Evolutionary conservation across 306 rosid species (phyloP).

Genomic region (Mucuna pruriens): DNA sequence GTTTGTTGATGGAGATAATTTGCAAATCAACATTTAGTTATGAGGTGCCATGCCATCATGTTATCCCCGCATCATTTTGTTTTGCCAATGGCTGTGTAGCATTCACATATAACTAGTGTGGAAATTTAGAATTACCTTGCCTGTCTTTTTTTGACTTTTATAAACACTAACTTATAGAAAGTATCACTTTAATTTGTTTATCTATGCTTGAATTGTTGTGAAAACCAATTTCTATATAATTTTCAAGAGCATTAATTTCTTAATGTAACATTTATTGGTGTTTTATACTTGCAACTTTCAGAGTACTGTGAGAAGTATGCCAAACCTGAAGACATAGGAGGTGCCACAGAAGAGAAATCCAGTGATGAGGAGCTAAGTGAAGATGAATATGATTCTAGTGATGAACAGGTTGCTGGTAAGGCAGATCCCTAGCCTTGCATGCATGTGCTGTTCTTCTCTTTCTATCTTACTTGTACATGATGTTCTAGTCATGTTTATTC

Average conservation of each 20-base stretch:
- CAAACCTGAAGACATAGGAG: slow-evolving; percentile 59
- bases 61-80: background rate
- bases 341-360: slow-evolving; percentile 53
- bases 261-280: background rate
- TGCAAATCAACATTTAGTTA: background rate
- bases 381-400: slow-evolving; percentile 60
- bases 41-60: background rate
- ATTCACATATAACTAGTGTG: background rate
- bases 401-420: slow-evolving; percentile 63
- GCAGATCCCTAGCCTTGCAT: slow-evolving; percentile 55
- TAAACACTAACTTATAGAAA: background rate
- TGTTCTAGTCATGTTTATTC: slow-evolving; percentile 53
- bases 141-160: background rate
- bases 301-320: slow-evolving; percentile 64
- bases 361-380: slow-evolving; percentile 64
- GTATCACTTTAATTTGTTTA: slow-evolving; percentile 21
- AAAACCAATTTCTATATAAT: background rate
- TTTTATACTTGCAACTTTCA: slow-evolving; percentile 33
- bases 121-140: background rate
- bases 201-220: slow-evolving; percentile 7
- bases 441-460: slow-evolving; percentile 15
- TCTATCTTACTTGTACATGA: slow-evolving; percentile 49
- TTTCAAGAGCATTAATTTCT: slow-evolving; percentile 16
- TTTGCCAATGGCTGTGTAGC: background rate
- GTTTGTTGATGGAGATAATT: slow-evolving; percentile 6